phyloP scores from a whole-genome alignment of 2,329 filamentous ascomycete species.

The Clarireedia monteithiana region DNA sequence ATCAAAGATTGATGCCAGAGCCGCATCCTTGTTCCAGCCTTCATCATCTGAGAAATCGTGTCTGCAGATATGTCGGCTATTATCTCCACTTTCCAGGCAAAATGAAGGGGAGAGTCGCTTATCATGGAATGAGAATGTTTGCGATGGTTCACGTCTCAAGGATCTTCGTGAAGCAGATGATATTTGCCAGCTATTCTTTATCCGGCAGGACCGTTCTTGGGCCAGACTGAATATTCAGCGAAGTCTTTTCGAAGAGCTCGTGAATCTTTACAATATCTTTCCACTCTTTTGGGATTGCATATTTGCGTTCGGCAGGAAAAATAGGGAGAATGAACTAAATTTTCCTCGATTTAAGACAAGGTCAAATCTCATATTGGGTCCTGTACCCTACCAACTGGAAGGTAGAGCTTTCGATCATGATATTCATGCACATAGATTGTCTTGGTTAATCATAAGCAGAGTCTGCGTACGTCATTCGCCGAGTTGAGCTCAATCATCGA shows the following conservation, averaged over 20 bases:
- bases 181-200: conserved; percentile 12
- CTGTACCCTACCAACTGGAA: neutral
- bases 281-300: conserved; percentile 16
- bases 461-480: conserved; percentile 15
- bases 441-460: conserved; percentile 7
- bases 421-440: too few species aligned
- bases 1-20: too few species aligned
- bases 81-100: neutral
- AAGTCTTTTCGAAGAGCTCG: conserved; percentile 11
- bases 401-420: neutral
- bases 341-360: conserved; percentile 13
- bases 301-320: conserved; percentile 19
- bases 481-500: conserved; percentile 15
- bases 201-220: conserved; percentile 15
- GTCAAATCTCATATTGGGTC: too few species aligned
- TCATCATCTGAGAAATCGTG: too few species aligned
- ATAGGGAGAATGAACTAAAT: conserved; percentile 18
- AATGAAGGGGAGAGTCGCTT: too few species aligned
- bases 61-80: too few species aligned
- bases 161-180: neutral
- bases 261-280: conserved; percentile 10
- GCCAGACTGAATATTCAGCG: conserved; percentile 13
- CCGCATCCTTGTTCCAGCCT: too few species aligned
- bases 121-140: neutral
- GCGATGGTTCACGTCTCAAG: neutral